These are phyloP conservation scores for Pholiota microspora DNA, from an alignment of 768 basidiomycete genomes.

Conservation along the genomic window DNA sequence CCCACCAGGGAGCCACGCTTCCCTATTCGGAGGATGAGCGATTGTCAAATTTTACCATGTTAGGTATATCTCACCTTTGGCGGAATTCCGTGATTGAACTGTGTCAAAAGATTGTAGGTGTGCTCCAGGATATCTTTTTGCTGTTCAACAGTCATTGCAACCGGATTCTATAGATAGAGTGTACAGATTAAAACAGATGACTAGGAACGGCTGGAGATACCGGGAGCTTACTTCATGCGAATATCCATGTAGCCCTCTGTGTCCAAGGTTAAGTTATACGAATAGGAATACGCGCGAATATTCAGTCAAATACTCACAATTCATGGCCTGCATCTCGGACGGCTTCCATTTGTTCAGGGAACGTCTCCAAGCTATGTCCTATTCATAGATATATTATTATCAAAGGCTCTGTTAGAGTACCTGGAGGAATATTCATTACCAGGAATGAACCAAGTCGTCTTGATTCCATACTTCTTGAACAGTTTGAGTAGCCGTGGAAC, in stretches of 20 bases:
- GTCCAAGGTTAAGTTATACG: neutral
- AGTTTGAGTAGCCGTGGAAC: conserved; percentile 65
- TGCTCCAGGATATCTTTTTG: conserved; percentile 71
- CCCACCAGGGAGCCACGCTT: conserved; percentile 81
- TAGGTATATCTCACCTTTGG: conserved; percentile 36
- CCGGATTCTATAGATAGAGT: conserved; percentile 57
- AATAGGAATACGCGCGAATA: neutral
- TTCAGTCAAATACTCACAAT: conserved; percentile 36
- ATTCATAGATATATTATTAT: neutral
- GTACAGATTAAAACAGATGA: too few relatives aligned
- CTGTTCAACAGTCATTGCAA: conserved; percentile 57
- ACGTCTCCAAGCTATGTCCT: conserved; percentile 76
- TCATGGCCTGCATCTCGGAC: conserved; percentile 76
- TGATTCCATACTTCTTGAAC: conserved; percentile 66
- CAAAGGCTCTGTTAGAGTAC: neutral
- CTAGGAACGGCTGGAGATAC: too few relatives aligned
- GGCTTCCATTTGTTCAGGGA: conserved; percentile 65
- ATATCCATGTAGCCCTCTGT: conserved; percentile 66
- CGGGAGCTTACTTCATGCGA: conserved; percentile 52
- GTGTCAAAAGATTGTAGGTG: conserved; percentile 61
- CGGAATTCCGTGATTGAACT: conserved; percentile 58
- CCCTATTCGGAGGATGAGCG: conserved; percentile 29
- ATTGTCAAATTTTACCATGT: neutral
- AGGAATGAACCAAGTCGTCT: conserved; percentile 76
- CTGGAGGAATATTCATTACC: conserved; percentile 30